Conservation (phyloP, 2,329 filamentous ascomycete genomes). For the Fusarium devonianum region DNA sequence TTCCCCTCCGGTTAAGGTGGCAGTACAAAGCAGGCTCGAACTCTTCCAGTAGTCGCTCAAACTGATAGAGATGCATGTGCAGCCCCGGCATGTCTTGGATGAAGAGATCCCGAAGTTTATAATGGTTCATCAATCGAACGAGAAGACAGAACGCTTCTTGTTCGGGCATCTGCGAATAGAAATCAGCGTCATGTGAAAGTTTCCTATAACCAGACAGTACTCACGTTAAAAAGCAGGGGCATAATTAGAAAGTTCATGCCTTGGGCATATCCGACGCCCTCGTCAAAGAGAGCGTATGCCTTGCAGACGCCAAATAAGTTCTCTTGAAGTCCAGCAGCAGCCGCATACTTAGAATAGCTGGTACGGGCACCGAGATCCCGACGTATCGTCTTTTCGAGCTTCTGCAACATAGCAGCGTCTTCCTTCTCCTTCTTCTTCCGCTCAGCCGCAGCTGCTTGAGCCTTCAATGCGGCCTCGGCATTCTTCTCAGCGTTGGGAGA, state of each 20-base stretch:
- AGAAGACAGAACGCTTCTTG: constrained; percentile 95
- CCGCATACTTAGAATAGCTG: constrained; percentile 95
- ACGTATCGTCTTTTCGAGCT: constrained; percentile 89
- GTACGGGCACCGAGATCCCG: constrained; percentile 91
- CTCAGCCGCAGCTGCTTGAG: constrained; percentile 70
- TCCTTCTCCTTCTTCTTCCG: constrained; percentile 82
- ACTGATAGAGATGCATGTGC: constrained; percentile 92
- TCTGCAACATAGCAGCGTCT: constrained; percentile 75
- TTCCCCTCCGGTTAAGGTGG: constrained; percentile 85
- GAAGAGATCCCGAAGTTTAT: constrained; percentile 90
- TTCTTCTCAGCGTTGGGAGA: constrained; percentile 68
- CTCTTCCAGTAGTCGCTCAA: constrained; percentile 92
- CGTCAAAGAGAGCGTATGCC: constrained; percentile 94
- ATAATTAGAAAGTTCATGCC: constrained; percentile 99
- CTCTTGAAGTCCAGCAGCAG: constrained; percentile 89
- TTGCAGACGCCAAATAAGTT: constrained; percentile 96
- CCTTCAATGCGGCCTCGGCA: constrained; percentile 69
- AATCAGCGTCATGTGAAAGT: constrained; percentile 12
- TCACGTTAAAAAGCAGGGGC: constrained; percentile 91
- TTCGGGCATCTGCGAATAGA: constrained; percentile 77
- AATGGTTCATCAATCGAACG: constrained; percentile 95
- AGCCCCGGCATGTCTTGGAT: constrained; percentile 95
- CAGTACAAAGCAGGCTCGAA: constrained; percentile 93
- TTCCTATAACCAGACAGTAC: constrained; percentile 36
- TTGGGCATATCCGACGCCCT: constrained; percentile 94